These are phyloP conservation scores for Monosporozyma solicola DNA, from an alignment of 805 yeast species.

Conservation along the genomic window DNA sequence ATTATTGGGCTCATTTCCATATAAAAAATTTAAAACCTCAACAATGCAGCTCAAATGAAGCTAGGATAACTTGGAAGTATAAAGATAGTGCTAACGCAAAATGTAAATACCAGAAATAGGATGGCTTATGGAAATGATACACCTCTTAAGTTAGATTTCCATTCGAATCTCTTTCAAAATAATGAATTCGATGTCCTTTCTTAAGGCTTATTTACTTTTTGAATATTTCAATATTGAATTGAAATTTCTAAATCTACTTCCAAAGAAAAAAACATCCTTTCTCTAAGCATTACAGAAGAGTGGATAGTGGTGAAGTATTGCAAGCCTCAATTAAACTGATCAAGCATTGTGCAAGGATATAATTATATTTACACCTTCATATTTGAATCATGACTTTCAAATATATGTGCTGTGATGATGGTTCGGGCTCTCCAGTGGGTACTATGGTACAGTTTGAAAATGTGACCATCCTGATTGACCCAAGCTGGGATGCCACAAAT, in stretches of 20 bases:
- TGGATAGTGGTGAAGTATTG: neutral
- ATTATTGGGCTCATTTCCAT: constrained; percentile 30
- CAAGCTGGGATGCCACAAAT: constrained; percentile 58
- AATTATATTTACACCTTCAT: neutral
- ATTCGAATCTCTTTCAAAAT: neutral
- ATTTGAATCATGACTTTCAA: constrained; percentile 18
- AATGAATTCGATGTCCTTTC: neutral
- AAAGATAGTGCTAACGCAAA: neutral
- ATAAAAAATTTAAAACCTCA: neutral
- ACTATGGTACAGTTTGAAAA: constrained; percentile 49
- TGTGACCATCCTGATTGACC: constrained; percentile 56
- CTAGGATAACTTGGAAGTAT: neutral
- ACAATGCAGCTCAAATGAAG: neutral
- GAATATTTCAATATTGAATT: neutral
- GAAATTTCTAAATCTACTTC: neutral
- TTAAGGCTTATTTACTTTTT: neutral
- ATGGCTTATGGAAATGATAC: neutral
- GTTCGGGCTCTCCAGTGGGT: constrained; percentile 30
- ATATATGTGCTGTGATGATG: constrained; percentile 21
- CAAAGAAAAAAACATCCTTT: neutral
- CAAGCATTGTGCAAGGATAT: neutral
- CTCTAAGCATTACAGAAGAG: neutral
- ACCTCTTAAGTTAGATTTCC: neutral
- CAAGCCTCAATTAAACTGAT: neutral
- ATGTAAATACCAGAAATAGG: too few relatives aligned